A percentile compares a stretch with the other conserved stretches of the same genome.
Conservation (phyloP, 805 yeast species). For the Jamesozyma jinghongensis region DNA sequence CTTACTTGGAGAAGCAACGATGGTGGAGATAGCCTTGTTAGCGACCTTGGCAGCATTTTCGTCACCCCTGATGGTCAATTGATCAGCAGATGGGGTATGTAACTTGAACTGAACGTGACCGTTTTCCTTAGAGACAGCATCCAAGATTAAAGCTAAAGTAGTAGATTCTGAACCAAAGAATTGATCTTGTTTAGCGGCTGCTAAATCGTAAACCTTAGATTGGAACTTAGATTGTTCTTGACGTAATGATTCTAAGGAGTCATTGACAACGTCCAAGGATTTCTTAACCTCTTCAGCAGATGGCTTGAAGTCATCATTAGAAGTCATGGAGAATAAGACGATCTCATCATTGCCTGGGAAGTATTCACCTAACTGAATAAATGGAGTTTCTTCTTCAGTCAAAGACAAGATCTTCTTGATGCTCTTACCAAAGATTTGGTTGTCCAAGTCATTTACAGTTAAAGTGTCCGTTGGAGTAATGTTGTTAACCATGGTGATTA, state of each 20-base stretch:
- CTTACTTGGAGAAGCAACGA: slow-evolving; percentile 21
- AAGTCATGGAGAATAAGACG: slow-evolving; percentile 43
- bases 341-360: slow-evolving; percentile 38
- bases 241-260: slow-evolving; percentile 49
- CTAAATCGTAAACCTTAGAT: slow-evolving; percentile 42
- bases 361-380: slow-evolving; percentile 48
- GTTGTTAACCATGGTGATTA: slow-evolving; percentile 65
- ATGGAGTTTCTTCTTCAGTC: slow-evolving; percentile 38
- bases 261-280: slow-evolving; percentile 46
- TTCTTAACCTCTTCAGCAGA: slow-evolving; percentile 48
- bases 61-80: slow-evolving; percentile 62
- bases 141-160: slow-evolving; percentile 21
- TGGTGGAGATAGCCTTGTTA: slow-evolving; percentile 31
- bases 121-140: slow-evolving; percentile 30
- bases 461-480: slow-evolving; percentile 59
- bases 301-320: slow-evolving; percentile 65
- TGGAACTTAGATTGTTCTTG: slow-evolving; percentile 46
- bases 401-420: slow-evolving; percentile 19
- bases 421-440: slow-evolving; percentile 29
- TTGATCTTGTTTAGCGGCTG: slow-evolving; percentile 46
- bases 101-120: slow-evolving; percentile 41
- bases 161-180: slow-evolving; percentile 12
- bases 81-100: slow-evolving; percentile 40
- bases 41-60: slow-evolving; percentile 44
- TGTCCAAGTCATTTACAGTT: slow-evolving; percentile 54